Evolutionary conservation across 1,139 yeast genomes (phyloP).

Genomic region (Diutina sp.): DNA sequence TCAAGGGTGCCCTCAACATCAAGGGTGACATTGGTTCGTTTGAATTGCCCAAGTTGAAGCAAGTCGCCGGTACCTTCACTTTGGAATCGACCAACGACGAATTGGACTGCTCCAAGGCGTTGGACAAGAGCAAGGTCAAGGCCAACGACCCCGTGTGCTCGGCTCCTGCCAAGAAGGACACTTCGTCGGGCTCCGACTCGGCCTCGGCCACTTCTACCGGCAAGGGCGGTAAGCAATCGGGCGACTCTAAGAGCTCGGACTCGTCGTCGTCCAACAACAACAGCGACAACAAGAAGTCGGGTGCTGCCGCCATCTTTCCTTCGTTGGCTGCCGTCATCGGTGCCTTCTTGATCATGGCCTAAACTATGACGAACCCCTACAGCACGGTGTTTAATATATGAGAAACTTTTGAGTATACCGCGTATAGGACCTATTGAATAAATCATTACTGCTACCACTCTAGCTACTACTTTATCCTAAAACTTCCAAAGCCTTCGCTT

Average conservation of each 20-base stretch:
- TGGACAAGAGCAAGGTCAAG: slow-evolving; percentile 25
- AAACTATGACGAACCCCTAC: background rate
- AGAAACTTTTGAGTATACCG: background rate
- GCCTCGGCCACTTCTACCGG: slow-evolving; percentile 4
- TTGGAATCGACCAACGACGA: slow-evolving; percentile 24
- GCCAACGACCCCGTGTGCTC: slow-evolving; percentile 36
- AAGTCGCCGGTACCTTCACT: slow-evolving; percentile 32
- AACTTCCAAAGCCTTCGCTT: too few species aligned
- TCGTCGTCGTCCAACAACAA: background rate
- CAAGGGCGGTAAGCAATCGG: slow-evolving; percentile 5
- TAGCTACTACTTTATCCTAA: too few species aligned
- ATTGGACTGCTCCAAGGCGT: slow-evolving; percentile 21
- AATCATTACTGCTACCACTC: too few species aligned
- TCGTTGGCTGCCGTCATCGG: background rate
- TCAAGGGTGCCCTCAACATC: slow-evolving; percentile 32
- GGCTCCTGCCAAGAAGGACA: slow-evolving; percentile 12
- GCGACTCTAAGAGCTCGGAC: background rate
- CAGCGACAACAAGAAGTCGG: background rate
- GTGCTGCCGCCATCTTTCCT: background rate
- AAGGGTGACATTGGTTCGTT: slow-evolving; percentile 28
- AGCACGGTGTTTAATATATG: background rate
- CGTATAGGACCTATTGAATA: too few species aligned
- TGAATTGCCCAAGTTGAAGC: slow-evolving; percentile 22
- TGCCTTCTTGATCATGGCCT: background rate
- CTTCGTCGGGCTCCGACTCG: slow-evolving; percentile 4